Conservation (phyloP, 2,329 filamentous ascomycete species). For the Diplodia intermedia region DNA sequence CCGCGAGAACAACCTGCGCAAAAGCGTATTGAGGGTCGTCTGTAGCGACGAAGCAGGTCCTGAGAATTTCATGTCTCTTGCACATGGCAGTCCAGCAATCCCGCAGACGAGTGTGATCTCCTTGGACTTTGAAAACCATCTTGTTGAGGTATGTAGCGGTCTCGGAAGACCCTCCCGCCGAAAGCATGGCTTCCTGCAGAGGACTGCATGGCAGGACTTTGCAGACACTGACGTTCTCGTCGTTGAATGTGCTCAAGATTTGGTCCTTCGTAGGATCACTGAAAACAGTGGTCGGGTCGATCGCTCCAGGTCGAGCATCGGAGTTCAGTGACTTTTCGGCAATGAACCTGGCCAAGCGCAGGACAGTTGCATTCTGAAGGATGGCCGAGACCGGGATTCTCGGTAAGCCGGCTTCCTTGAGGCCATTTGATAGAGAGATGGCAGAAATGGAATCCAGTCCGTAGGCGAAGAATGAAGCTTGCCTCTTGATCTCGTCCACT, state of each 20-base stretch:
- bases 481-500: slow-evolving; percentile 60
- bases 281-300: slow-evolving; percentile 35
- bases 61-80: slow-evolving; percentile 74
- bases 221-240: slow-evolving; percentile 51
- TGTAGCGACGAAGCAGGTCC: slow-evolving; percentile 77
- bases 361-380: slow-evolving; percentile 71
- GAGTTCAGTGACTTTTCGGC: slow-evolving; percentile 3
- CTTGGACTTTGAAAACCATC: slow-evolving; percentile 67
- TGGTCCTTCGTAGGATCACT: slow-evolving; percentile 15
- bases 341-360: slow-evolving; percentile 58
- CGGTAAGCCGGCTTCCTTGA: slow-evolving; percentile 57
- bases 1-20: slow-evolving; percentile 72
- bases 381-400: slow-evolving; percentile 72
- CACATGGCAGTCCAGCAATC: slow-evolving; percentile 69
- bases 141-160: slow-evolving; percentile 73
- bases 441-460: slow-evolving; percentile 86
- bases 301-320: not conserved
- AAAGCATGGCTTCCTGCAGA: slow-evolving; percentile 87
- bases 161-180: slow-evolving; percentile 56
- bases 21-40: slow-evolving; percentile 67
- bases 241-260: slow-evolving; percentile 39
- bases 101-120: slow-evolving; percentile 59
- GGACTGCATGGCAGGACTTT: slow-evolving; percentile 81
- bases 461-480: slow-evolving; percentile 76
- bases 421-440: slow-evolving; percentile 68